Evolutionary conservation across 1,139 yeast species (phyloP), one percentile per base, ranked within the genome.

Genomic region (Geotrichum klebahnii): DNA sequence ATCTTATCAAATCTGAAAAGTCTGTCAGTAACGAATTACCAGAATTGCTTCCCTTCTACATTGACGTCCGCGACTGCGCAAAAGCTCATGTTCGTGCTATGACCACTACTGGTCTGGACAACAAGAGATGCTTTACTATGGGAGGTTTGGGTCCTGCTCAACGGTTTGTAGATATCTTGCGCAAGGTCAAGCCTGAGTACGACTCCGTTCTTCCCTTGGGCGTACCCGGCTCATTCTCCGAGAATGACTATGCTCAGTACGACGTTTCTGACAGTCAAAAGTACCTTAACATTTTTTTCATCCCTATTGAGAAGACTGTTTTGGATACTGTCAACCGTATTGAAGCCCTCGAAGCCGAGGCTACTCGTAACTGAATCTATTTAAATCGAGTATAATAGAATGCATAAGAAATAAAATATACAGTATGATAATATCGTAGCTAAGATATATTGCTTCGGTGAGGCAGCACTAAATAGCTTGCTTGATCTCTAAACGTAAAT

Each of bases 121-220:
- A 68, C 28, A 65, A 71, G 57, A 66, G 80, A 46, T 64, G 69
- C 36, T 69, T 73, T 44, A 61, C 72, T 57, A 59, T 65, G 20
- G 60, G 61, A 3, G 70, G 66, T 1, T 56, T 60, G 20, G 72
- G 64, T 58, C 53, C 58, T 14, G 48, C 54, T 42, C 69, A 69
- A 50, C 53, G 43, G n/a, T 45, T 72, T 19, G 55, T 70, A 14
- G 67, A 69, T 51, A 57, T 65, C 29, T 50, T 73, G 29, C 70
- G 64, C 48, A 57, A 59, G 23, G n/a, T 41, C 52, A 5, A 52
- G 22, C 47, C 47, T 19, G 26, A 34, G 24, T 32, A n/a, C 14
- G 31, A 8, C 20, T 8, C 26, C 19, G 38, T 38, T 9, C 31
- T 17, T 3, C n/a, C 45, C n/a, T 34, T 26, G 3, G 53, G 31